A percentile compares a stretch with the other conserved stretches of the same genome.
phyloP scores from a whole-genome alignment of 768 basidiomycete species.

The Phanerodontia chrysosporium region DNA sequence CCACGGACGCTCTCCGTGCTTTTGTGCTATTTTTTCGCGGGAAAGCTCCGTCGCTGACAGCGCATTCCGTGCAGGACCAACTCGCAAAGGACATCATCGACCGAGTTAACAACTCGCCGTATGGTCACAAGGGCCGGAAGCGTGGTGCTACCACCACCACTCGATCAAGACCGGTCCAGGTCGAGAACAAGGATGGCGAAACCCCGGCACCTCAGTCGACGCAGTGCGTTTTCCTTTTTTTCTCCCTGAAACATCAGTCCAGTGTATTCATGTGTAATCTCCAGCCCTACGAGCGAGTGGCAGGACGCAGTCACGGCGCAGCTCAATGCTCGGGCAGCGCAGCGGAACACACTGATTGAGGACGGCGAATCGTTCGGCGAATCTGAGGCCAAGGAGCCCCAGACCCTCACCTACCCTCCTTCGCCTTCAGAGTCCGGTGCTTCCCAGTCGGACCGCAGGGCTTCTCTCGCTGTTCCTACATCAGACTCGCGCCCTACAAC shows the following conservation, averaged over 20 bases:
- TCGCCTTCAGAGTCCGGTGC: slow-evolving; percentile 10
- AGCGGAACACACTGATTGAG: slow-evolving; percentile 21
- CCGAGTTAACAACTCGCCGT: slow-evolving; percentile 77
- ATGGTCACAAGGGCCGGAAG: slow-evolving; percentile 70
- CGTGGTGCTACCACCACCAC: slow-evolving; percentile 29
- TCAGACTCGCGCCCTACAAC: neutral
- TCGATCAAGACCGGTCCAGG: slow-evolving; percentile 15
- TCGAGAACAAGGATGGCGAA: slow-evolving; percentile 18
- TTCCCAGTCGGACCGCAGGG: neutral
- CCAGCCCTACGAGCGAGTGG: slow-evolving; percentile 80
- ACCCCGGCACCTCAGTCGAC: slow-evolving; percentile 37
- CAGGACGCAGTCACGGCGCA: slow-evolving; percentile 57
- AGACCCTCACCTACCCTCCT: slow-evolving; percentile 9
- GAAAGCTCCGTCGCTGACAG: neutral
- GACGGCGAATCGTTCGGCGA: slow-evolving; percentile 16
- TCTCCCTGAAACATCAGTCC: neutral
- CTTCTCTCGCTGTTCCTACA: neutral
- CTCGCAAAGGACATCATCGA: slow-evolving; percentile 77
- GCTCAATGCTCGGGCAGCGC: slow-evolving; percentile 24
- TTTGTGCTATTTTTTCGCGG: neutral
- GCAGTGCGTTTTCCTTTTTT: slow-evolving; percentile 44
- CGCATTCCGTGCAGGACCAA: slow-evolving; percentile 46
- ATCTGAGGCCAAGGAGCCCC: neutral
- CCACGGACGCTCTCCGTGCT: neutral
- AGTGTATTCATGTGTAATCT: neutral